These are phyloP conservation scores for Diplodia mutila DNA, from an alignment of 2,329 filamentous ascomycete species.

Conservation along the genomic window DNA sequence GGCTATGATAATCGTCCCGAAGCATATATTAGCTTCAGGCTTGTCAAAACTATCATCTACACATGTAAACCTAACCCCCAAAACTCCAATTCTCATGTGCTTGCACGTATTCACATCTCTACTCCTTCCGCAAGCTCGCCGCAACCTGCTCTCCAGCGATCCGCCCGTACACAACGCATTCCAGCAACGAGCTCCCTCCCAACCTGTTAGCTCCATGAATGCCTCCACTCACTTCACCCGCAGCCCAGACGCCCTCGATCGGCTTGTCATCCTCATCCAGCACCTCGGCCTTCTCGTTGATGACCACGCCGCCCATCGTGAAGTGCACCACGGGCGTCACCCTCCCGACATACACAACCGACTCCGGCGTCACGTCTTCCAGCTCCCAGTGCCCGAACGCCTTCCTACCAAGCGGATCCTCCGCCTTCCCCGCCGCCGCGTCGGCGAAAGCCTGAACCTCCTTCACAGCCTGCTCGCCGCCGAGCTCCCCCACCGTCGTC, in stretches of 20 bases:
- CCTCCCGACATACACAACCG: constrained; percentile 60
- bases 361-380: constrained; percentile 52
- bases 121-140: background rate
- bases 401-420: constrained; percentile 54
- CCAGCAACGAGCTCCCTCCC: constrained; percentile 64
- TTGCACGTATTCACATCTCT: no score
- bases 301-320: constrained; percentile 67
- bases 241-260: constrained; percentile 63
- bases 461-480: constrained; percentile 37
- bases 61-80: no score
- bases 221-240: constrained; percentile 67
- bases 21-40: no score
- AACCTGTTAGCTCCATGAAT: constrained; percentile 66
- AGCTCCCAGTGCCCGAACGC: constrained; percentile 62
- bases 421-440: constrained; percentile 45
- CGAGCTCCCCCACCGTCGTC: constrained; percentile 49
- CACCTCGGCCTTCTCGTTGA: constrained; percentile 59
- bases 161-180: constrained; percentile 67
- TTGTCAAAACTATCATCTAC: no score
- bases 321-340: constrained; percentile 69
- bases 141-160: constrained; percentile 53
- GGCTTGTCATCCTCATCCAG: constrained; percentile 48
- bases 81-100: no score
- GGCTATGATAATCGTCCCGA: no score
- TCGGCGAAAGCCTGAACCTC: constrained; percentile 57